Evolutionary conservation across 306 rosid genomes (phyloP), one percentile per base, ranked within the genome.

Genomic region (Hippophae tibetana): DNA sequence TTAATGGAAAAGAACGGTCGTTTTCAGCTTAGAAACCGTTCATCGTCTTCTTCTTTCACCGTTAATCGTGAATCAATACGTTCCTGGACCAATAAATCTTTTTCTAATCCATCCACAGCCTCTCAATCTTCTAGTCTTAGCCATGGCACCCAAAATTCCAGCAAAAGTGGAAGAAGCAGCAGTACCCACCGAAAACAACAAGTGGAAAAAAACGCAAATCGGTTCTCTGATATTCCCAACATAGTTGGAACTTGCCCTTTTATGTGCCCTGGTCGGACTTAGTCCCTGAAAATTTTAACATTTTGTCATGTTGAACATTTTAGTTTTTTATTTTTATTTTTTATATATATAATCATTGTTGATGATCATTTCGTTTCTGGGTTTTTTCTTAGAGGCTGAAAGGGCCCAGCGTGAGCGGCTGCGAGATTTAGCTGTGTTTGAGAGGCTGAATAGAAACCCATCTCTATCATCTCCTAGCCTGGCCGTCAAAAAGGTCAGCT

Each of bases 401-500:
- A 87, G 96, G 72, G 57, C 72, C 10, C 95, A 81, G 68, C 92
- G 96, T 0, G 96, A 87, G 81, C 74, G 77, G 62, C 69, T 87
- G 43, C 77, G 82, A 13, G 98, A 92, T 76, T 85, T 92, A 76
- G 93, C 98, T 25, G 73, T 82, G 64, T 92, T 92, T 68, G 96
- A 92, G 82, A 85, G 96, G 89, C 63, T 85, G 9, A 38, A 83
- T 58, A 86, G 88, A 47, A 78, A 83, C 66, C 87, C 83, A 55
- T 8, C 83, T 65, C 80, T 74, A 61, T 79, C 98, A 11, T 87
- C 95, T 47, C 74, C 89, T 8, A 74, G 27, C 65, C 79, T 87
- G 47, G 98, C 96, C 0, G 93, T 85, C 43, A 92, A 92, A 80
- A 92, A 92, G 86, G 96, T 92, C 69, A 2, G 45, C 23, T 40